Evolutionary conservation across 768 basidiomycete species (phyloP).

Genomic region (Mycena latifolia): DNA sequence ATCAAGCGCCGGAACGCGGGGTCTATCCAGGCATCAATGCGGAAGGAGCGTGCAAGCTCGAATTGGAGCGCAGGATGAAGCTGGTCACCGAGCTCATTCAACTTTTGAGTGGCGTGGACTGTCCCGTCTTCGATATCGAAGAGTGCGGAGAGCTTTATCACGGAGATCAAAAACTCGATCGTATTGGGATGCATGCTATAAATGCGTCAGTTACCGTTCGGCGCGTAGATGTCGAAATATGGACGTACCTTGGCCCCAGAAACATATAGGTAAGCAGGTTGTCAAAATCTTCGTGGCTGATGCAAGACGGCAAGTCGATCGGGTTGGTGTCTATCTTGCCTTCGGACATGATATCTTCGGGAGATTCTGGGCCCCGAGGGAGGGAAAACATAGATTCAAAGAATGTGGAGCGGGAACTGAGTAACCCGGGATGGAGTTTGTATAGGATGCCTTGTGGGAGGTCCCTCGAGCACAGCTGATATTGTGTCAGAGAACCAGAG

Average conservation of each 20-base stretch:
- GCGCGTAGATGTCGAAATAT: not conserved
- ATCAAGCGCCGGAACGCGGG: slow-evolving; percentile 10
- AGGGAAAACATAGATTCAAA: slow-evolving; percentile 20
- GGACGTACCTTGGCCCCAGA: slow-evolving; percentile 9
- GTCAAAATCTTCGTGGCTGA: slow-evolving; percentile 8
- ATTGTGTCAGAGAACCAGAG: not conserved
- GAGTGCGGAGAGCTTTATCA: slow-evolving; percentile 10
- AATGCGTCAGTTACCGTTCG: not conserved
- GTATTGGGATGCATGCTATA: not conserved
- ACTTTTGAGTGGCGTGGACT: not conserved
- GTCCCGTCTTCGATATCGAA: slow-evolving; percentile 13
- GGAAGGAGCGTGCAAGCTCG: slow-evolving; percentile 17
- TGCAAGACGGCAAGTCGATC: slow-evolving; percentile 1
- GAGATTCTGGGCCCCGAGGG: not conserved
- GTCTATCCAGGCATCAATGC: slow-evolving; percentile 13
- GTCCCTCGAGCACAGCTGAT: too few relatives aligned
- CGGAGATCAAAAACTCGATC: slow-evolving; percentile 7
- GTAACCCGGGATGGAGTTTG: slow-evolving; percentile 6
- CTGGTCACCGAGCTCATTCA: not conserved
- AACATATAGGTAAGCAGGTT: slow-evolving; percentile 10
- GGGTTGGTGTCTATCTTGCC: slow-evolving; percentile 8
- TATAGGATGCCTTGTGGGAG: not conserved
- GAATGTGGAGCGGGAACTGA: slow-evolving; percentile 1
- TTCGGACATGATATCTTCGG: not conserved
- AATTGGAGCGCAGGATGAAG: slow-evolving; percentile 21